A percentile compares a stretch with the other conserved stretches of the same genome.
These are phyloP conservation scores for Populus hybrid DNA, from an alignment of 441 rosid species.

Conservation along the genomic window DNA sequence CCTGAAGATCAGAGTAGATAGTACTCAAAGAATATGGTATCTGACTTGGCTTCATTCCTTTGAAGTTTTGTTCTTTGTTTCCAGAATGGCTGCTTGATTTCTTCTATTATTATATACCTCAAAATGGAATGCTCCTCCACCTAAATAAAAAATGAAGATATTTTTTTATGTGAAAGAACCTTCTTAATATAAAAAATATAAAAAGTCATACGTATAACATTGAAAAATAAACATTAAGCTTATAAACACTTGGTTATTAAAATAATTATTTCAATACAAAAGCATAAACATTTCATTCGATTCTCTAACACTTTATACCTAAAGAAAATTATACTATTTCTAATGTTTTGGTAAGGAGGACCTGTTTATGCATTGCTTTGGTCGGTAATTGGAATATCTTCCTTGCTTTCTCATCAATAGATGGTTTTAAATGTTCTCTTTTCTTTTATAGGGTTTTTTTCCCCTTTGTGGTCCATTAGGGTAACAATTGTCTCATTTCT, in stretches of 20 bases:
- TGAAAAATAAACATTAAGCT: too few species aligned
- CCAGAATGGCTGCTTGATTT: slow-evolving; percentile 2
- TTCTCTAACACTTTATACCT: not conserved
- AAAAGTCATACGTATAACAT: too few species aligned
- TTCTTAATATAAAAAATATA: too few species aligned
- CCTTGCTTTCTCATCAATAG: slow-evolving; percentile 14
- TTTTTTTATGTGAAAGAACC: too few species aligned
- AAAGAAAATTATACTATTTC: not conserved
- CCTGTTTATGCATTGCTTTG: not conserved
- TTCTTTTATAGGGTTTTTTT: not conserved
- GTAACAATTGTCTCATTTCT: not conserved
- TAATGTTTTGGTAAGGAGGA: not conserved
- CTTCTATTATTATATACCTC: not conserved
- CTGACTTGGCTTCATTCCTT: slow-evolving; percentile 19
- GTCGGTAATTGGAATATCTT: slow-evolving; percentile 18
- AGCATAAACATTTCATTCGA: too few species aligned
- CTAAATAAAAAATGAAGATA: not conserved
- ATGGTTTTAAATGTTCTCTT: not conserved
- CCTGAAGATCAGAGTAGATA: not conserved
- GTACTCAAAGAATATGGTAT: not conserved
- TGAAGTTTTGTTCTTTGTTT: slow-evolving; percentile 19
- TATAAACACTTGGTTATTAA: accelerated
- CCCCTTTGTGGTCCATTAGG: not conserved
- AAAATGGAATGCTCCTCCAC: not conserved
- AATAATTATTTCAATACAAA: too few species aligned